A percentile compares a stretch with the other conserved stretches of the same genome.
These are phyloP conservation scores for Arthrobotrys pseudoclavata DNA, from an alignment of 2,329 filamentous ascomycete species.

Conservation along the genomic window DNA sequence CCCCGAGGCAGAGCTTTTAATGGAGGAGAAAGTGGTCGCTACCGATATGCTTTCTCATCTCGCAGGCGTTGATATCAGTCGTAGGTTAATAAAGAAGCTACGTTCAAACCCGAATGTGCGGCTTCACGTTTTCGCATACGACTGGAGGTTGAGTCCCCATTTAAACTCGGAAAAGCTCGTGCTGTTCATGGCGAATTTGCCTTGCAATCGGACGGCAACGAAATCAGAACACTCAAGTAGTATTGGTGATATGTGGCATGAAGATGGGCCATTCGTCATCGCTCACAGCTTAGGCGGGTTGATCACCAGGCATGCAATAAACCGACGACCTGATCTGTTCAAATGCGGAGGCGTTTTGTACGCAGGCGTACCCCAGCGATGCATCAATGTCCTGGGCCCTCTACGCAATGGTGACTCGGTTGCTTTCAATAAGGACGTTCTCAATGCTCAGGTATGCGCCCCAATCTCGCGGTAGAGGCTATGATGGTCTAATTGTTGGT, in stretches of 20 bases:
- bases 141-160: conserved; percentile 90
- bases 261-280: conserved; percentile 79
- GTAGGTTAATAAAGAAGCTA: conserved; percentile 82
- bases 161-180: conserved; percentile 80
- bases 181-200: conserved; percentile 78
- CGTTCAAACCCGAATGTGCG: conserved; percentile 79
- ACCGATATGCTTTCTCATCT: conserved; percentile 92
- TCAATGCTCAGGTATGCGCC: conserved; percentile 77
- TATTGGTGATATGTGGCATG: conserved; percentile 64
- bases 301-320: conserved; percentile 89
- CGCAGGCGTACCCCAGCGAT: conserved; percentile 85
- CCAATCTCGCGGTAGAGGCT: background rate
- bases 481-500: background rate
- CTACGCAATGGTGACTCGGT: conserved; percentile 93
- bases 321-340: conserved; percentile 85
- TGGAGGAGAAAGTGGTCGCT: conserved; percentile 85
- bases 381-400: conserved; percentile 91
- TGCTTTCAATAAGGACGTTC: conserved; percentile 85
- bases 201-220: conserved; percentile 76
- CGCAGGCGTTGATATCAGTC: conserved; percentile 90
- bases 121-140: conserved; percentile 92
- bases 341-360: conserved; percentile 79
- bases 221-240: conserved; percentile 66
- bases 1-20: conserved; percentile 83
- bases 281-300: conserved; percentile 89